Evolutionary conservation across 768 basidiomycete species (phyloP), one percentile per base, ranked within the genome.

Genomic region (Trametes sanguinea): DNA sequence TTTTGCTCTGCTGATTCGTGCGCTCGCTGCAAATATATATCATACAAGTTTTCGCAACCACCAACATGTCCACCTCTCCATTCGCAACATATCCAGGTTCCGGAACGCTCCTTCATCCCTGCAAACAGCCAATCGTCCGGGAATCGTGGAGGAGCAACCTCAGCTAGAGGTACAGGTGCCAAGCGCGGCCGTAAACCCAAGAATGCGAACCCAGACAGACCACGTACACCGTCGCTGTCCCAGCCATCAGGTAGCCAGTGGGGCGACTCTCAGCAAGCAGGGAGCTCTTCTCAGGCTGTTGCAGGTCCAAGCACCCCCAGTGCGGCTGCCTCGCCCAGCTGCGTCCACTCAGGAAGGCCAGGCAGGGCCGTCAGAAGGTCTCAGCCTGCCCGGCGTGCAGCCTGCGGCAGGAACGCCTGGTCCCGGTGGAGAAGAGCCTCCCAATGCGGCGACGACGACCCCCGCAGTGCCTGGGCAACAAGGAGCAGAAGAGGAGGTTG

Each of bases 401-500:
- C 13, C 60, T 13, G 32, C 61, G 1, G 45, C 58, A 7, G 57
- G 61, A 30, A 42, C 51, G 7, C 60, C 67, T 2, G 56, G 58
- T 9, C 61, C 63, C 4, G 58, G 62, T 9, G 55, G 22, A 6
- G 63, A 60, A 11, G 65, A 57, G 6, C 50, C 61, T 6, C 61
- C 61, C 13, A 54, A 54, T 0, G 58, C 50, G 16, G 22, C 65
- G 1, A 57, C 60, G 14, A 30, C 48, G 32, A 48, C 63, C 3
- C 69, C 65, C 33, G 63, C 63, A 22, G 65, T 62, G 42, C 56
- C 62, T 17, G 67, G 64, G 6, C 68, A 65, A 33, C 65, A 59
- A 7, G 67, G 60, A 42, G 74, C 69, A 42, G 78, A 79, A 37
- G 83, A 81, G 51, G 82, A 88, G n/a, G 89, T 75, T 0, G 91